Percentiles rank a stretch among this genome's conserved stretches.
phyloP scores from a whole-genome alignment of 495 filamentous ascomycete genomes.

The Neurospora sp. region DNA sequence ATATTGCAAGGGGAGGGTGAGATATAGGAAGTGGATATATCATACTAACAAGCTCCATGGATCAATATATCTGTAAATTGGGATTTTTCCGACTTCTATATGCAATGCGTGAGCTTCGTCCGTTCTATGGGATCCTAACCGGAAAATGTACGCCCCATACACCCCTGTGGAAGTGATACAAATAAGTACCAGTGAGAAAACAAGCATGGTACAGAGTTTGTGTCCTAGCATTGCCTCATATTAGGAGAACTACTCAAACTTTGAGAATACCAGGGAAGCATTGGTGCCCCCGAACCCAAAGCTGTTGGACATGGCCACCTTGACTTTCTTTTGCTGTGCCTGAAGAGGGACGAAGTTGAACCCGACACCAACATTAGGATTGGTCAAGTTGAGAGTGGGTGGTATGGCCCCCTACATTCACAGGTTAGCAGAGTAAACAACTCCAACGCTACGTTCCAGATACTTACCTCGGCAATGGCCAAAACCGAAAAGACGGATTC shows the following conservation, averaged over 20 bases:
- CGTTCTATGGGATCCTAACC: background rate
- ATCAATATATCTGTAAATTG: background rate
- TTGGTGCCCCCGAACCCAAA: constrained; percentile 99
- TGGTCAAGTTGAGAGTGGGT: constrained; percentile 75
- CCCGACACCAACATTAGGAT: constrained; percentile 57
- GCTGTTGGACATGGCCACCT: constrained; percentile 81
- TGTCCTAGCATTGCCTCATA: background rate
- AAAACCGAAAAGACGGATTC: constrained; percentile 79
- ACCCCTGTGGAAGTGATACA: background rate
- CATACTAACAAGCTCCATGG: too few species aligned
- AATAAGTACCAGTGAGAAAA: background rate
- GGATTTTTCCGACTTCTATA: background rate
- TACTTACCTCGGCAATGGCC: constrained; percentile 63
- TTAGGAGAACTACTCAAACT: constrained; percentile 19
- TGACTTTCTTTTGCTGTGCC: constrained; percentile 59
- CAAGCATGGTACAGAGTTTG: background rate
- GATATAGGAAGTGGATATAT: too few species aligned
- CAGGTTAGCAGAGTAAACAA: constrained; percentile 11
- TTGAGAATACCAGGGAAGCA: constrained; percentile 74
- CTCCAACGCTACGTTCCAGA: background rate
- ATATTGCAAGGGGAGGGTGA: background rate
- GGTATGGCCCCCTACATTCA: constrained; percentile 59
- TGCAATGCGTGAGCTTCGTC: background rate
- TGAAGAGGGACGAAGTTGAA: constrained; percentile 78
- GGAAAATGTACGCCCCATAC: background rate